Evolutionary conservation across 371 early-diverging fungal genomes (phyloP).

Genomic region (Lichtheimia hyalospora): DNA sequence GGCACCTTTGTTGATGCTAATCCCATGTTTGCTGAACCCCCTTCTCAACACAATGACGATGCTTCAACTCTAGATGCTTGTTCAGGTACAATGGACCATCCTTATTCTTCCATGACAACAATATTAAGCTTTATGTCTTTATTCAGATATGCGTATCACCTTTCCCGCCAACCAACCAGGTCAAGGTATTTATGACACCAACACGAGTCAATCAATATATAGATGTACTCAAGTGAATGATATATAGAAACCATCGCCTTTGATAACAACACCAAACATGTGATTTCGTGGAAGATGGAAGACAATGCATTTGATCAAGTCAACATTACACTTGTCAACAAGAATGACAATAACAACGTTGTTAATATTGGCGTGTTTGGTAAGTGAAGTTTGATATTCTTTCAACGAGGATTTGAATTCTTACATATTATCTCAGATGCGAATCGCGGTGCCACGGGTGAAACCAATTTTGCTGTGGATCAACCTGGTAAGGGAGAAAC

Average conservation of each 20-base stretch:
- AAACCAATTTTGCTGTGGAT: conserved; percentile 15
- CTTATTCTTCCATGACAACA: neutral
- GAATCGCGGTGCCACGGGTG: conserved; percentile 24
- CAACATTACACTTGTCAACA: conserved; percentile 28
- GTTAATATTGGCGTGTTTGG: conserved; percentile 29
- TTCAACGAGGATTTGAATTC: neutral
- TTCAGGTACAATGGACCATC: conserved; percentile 5
- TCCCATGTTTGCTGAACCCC: conserved; percentile 10
- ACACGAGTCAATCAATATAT: neutral
- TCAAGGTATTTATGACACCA: conserved; percentile 4
- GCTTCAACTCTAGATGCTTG: conserved; percentile 8
- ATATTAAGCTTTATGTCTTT: neutral
- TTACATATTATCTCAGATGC: conserved; percentile 18
- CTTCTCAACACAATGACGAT: conserved; percentile 17
- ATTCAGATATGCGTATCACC: conserved; percentile 33
- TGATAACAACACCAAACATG: conserved; percentile 31
- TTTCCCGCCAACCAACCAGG: conserved; percentile 20
- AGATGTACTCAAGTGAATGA: neutral
- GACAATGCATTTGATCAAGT: conserved; percentile 18
- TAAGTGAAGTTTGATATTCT: conserved; percentile 11
- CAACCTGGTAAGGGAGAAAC: conserved; percentile 3
- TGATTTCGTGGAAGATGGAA: conserved; percentile 35
- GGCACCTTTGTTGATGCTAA: conserved; percentile 15
- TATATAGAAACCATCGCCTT: conserved; percentile 15
- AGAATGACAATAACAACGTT: conserved; percentile 9